A percentile compares a stretch with the other conserved stretches of the same genome.
Evolutionary conservation across 331 rosid genomes (phyloP).

Genomic region (Erythrophleum ivorense): DNA sequence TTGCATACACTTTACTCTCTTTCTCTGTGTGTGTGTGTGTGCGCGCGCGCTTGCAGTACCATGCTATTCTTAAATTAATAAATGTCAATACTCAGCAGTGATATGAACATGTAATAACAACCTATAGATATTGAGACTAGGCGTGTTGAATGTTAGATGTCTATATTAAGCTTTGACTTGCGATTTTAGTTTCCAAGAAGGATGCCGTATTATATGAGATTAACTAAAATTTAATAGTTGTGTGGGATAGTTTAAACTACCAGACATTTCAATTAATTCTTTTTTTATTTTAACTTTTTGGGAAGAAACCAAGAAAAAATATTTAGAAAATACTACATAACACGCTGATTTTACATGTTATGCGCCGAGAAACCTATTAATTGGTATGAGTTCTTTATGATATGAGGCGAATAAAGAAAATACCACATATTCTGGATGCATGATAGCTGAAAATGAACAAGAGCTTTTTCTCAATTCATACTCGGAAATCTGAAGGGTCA

Average conservation of each 20-base stretch:
- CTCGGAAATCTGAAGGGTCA: not conserved
- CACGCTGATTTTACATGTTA: not conserved
- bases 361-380: not conserved
- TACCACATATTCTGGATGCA: not conserved
- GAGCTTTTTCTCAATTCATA: not conserved
- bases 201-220: not conserved
- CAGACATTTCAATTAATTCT: not conserved
- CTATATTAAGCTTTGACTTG: not conserved
- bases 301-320: not conserved
- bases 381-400: not conserved
- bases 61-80: not conserved
- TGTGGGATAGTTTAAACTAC: not conserved
- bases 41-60: not conserved
- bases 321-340: not conserved
- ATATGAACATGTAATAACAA: not conserved
- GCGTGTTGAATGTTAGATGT: slow-evolving; percentile 8
- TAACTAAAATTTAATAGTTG: not conserved
- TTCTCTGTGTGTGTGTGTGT: no score
- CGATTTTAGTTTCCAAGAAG: not conserved
- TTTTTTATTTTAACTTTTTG: not conserved
- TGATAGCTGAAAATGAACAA: not conserved
- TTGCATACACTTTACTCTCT: not conserved
- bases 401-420: not conserved
- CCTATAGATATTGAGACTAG: not conserved
- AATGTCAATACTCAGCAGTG: not conserved